Conservation (phyloP, 495 filamentous ascomycete genomes). For the Aspergillus steynii region DNA sequence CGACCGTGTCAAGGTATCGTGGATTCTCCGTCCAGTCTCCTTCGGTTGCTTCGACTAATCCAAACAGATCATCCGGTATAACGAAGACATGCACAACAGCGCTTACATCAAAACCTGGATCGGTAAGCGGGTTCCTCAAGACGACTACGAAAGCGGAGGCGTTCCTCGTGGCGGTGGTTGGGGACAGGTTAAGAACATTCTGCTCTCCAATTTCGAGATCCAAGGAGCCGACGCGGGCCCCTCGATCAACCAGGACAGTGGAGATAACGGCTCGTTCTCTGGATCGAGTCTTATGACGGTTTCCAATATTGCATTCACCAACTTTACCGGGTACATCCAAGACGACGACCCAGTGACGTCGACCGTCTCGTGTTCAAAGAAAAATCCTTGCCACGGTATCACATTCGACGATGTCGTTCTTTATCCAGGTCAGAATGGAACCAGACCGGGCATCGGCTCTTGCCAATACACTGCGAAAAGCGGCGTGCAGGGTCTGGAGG, state of each 20-base stretch:
- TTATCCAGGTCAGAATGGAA: constrained; percentile 29
- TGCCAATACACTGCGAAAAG: constrained; percentile 35
- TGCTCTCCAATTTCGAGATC: constrained; percentile 54
- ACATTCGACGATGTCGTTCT: constrained; percentile 43
- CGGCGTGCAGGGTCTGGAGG: constrained; percentile 38
- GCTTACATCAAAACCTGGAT: constrained; percentile 63
- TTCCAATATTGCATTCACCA: constrained; percentile 51
- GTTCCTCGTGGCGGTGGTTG: constrained; percentile 31
- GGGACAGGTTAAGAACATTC: constrained; percentile 52
- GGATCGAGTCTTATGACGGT: constrained; percentile 54
- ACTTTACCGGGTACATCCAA: constrained; percentile 52
- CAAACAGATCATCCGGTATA: constrained; percentile 38
- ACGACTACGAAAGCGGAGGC: constrained; percentile 51
- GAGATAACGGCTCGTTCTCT: constrained; percentile 49
- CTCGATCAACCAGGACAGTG: too few species aligned
- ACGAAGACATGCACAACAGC: constrained; percentile 47
- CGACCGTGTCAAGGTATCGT: constrained; percentile 40
- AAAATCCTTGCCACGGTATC: constrained; percentile 52
- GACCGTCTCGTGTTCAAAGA: constrained; percentile 45
- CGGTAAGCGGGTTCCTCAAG: constrained; percentile 46
- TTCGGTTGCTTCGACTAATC: background rate
- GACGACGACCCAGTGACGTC: constrained; percentile 26
- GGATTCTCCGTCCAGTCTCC: background rate
- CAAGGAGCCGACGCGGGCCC: constrained; percentile 32
- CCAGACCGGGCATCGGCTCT: constrained; percentile 32